Conservation (phyloP, 176 grass and related monocot species). For the Oryza coarctata region DNA sequence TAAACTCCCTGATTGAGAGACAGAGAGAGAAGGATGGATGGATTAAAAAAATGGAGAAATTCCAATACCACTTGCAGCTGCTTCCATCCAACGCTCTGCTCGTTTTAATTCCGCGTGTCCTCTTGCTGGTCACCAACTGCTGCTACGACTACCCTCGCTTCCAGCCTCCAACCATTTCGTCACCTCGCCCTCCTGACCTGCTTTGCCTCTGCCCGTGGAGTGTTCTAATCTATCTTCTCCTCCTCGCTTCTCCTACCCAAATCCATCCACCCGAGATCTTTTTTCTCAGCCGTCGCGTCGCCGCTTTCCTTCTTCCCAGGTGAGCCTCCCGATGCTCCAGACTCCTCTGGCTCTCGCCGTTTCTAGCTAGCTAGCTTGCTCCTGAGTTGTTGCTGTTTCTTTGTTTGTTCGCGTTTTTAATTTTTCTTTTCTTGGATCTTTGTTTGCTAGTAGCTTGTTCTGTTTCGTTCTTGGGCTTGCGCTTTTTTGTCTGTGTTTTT, state of each 20-base stretch:
- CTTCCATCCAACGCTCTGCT: neutral
- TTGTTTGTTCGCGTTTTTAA: neutral
- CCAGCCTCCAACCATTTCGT: constrained; percentile 3
- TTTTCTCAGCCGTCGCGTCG: neutral
- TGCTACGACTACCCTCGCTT: neutral
- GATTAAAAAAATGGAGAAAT: neutral
- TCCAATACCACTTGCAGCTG: neutral
- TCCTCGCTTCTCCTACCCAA: neutral
- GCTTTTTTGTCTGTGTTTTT: neutral
- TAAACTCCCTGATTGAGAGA: neutral
- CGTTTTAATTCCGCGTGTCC: neutral
- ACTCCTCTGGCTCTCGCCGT: neutral
- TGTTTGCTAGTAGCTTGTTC: neutral
- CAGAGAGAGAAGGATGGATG: neutral
- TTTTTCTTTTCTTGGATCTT: neutral
- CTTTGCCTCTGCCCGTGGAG: too few relatives aligned
- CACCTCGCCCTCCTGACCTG: neutral
- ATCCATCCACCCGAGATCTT: neutral
- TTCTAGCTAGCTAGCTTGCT: too few relatives aligned
- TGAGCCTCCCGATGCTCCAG: neutral
- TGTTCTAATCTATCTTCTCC: too few relatives aligned
- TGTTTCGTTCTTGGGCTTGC: neutral
- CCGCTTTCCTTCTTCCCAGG: neutral
- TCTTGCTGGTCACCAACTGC: neutral
- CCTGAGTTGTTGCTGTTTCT: neutral